Base-by-base conservation (phyloP, 164 flowering plant species). In the Berberis thunbergii region DNA sequence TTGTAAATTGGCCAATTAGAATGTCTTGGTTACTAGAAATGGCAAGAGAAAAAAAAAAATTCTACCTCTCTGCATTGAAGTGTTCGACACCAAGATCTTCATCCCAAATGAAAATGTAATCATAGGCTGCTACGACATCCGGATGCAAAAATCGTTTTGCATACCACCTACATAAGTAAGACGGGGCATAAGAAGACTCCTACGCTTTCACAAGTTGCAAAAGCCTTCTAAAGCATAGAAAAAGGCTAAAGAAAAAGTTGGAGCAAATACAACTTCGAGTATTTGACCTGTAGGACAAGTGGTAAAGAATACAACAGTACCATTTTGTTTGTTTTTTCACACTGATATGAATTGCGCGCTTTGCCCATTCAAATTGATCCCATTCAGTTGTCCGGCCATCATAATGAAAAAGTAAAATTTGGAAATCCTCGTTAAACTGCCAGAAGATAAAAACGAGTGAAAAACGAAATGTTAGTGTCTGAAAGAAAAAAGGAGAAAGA, bases 141-240 rank as follows among this genome's bases (percentile, higher is more conserved):
- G 99, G 99, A 78, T 91, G 97, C 79, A 94, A 74, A 82, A 91
- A 94, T 61, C 99, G 81, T 78, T 94, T 94, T 45, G 96, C 99
- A 82, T 87, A 94, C 99, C 99, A 94, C 99, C 99, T 94, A 72
- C 54, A 63, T 54, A 59, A 64, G 13, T 41, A 13, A 39, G 6
- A 44, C 4, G 9, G 26, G 43, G 6, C 26, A 26, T n/a, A 10
- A 6, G 56, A 55, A 59, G 12, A 26, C 26, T 26, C 26, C 26
- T 26, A 26, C 26, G 26, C 26, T 26, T 26, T 26, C 26, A 26
- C 26, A 26, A 26, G 26, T 26, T 26, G 26, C 26, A 26, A 26
- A 26, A 26, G 26, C 26, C 26, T 26, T 26, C 26, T 26, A 26
- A 26, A 26, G 26, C 26, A 26, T 26, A 26, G 26, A 26, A 26